These are phyloP conservation scores for Trichoderma gamsii DNA, from an alignment of 495 filamentous ascomycete species.

Conservation along the genomic window DNA sequence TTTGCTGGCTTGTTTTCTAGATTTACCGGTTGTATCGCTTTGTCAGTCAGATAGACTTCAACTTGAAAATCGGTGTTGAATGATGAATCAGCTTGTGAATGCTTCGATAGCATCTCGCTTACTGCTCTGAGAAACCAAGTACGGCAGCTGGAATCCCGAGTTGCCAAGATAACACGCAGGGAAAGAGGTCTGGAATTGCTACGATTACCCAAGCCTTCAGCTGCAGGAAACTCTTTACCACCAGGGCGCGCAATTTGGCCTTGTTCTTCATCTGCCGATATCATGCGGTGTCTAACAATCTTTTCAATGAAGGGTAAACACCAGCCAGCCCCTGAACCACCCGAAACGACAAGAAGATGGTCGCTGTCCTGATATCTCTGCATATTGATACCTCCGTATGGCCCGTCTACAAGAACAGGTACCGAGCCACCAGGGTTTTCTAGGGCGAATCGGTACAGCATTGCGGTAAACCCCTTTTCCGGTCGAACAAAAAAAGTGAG, in stretches of 20 bases:
- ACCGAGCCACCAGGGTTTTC: slow-evolving; percentile 32
- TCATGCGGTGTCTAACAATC: neutral
- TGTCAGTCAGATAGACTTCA: neutral
- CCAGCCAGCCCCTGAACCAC: slow-evolving; percentile 52
- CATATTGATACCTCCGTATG: slow-evolving; percentile 57
- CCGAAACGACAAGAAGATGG: slow-evolving; percentile 43
- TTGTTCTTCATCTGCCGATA: neutral
- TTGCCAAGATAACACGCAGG: neutral
- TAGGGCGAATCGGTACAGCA: slow-evolving; percentile 17
- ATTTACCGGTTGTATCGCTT: neutral
- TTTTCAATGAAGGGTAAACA: slow-evolving; percentile 37
- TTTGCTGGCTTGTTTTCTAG: neutral
- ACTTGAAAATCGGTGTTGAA: neutral
- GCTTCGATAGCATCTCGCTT: neutral
- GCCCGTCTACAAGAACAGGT: slow-evolving; percentile 66
- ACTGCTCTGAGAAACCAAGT: neutral
- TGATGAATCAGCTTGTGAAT: neutral
- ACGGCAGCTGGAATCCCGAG: neutral
- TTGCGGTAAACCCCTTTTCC: slow-evolving; percentile 23
- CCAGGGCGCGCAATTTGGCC: neutral
- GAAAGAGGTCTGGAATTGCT: neutral
- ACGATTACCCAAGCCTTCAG: neutral
- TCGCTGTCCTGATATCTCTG: slow-evolving; percentile 26
- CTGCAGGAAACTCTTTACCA: neutral
- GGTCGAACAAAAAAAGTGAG: slow-evolving; percentile 25